Evolutionary conservation across 2,329 filamentous ascomycete genomes (phyloP), one percentile per base, ranked within the genome.

Genomic region (Rasamsonia emersonii): DNA sequence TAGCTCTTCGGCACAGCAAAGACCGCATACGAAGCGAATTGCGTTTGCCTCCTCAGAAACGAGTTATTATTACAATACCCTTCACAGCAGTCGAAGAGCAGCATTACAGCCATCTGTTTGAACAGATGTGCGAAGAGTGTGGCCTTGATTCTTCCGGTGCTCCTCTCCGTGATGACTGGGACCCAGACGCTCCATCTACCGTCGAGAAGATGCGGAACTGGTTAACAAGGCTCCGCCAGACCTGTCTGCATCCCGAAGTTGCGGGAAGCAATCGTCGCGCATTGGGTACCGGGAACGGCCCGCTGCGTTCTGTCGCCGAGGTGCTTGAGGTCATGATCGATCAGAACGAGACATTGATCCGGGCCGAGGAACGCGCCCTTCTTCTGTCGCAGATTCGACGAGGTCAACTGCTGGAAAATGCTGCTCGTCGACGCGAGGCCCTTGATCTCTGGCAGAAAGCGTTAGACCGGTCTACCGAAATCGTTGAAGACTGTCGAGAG

Each of bases 311-410:
- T 1, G 80, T 94, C 2, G 74, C 79, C 11, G 84, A 96, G 55
- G 89, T 96, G 1, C 65, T 98, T 8, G 79, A 86, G 42, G 77
- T 80, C 4, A 95, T 98, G 89, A 80, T 95, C 36, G 86, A 94
- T 34, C 79, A 89, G 49, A 86, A 81, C 25, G 82, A 89, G 36
- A 65, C 65, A 4, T 53, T 61, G 1, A 72, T 89, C 35, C 73
- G 79, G 31, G 59, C 70, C 0, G 79, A 89, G 36, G 79, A 91
- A 49, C 74, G 86, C 32, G 62, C 68, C 2, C 67, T 80, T 28
- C 65, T 93, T 5, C 53, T 73, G 2, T 68, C 68, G 19, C 76
- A 75, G 39, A 62, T 94, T 26, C 72, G 70, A 10, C 70, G 76
- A 33, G 89, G 85, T 0, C 88, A 95, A 44, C 61, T 95, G 3